Percentiles rank a stretch among this genome's conserved stretches.
These are phyloP conservation scores for Jaltomata sinuosa DNA, from an alignment of 257 asterid genomes.

Conservation along the genomic window DNA sequence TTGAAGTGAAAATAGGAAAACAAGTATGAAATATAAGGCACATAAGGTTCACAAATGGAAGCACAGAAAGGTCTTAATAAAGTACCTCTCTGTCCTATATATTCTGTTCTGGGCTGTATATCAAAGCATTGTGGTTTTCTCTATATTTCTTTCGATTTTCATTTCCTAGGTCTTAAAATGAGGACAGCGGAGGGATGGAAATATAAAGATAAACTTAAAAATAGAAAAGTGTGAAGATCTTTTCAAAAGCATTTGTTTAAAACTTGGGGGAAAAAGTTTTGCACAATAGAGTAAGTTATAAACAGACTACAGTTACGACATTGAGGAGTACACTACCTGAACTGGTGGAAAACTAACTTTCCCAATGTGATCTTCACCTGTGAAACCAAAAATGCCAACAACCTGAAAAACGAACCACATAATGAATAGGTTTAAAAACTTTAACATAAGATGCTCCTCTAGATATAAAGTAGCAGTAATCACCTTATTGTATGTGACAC, in stretches of 20 bases:
- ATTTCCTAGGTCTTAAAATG: background rate
- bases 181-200: background rate
- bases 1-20: background rate
- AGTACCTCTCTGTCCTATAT: background rate
- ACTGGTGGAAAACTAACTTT: slow-evolving; percentile 88
- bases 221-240: background rate
- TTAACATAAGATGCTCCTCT: background rate
- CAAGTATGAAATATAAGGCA: background rate
- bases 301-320: background rate
- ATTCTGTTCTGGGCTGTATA: background rate
- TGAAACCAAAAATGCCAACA: slow-evolving; percentile 88
- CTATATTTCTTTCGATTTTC: background rate
- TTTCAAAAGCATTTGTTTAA: background rate
- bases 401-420: slow-evolving; percentile 33
- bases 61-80: background rate
- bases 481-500: slow-evolving; percentile 94
- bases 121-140: background rate
- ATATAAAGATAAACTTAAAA: background rate
- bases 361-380: slow-evolving; percentile 95
- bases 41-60: background rate
- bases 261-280: background rate
- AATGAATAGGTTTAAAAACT: background rate
- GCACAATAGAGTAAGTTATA: background rate
- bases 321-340: slow-evolving; percentile 44
- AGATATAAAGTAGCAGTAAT: background rate